These are phyloP conservation scores for Aspergillus ellipticus DNA, from an alignment of 495 filamentous ascomycete species.

Conservation along the genomic window DNA sequence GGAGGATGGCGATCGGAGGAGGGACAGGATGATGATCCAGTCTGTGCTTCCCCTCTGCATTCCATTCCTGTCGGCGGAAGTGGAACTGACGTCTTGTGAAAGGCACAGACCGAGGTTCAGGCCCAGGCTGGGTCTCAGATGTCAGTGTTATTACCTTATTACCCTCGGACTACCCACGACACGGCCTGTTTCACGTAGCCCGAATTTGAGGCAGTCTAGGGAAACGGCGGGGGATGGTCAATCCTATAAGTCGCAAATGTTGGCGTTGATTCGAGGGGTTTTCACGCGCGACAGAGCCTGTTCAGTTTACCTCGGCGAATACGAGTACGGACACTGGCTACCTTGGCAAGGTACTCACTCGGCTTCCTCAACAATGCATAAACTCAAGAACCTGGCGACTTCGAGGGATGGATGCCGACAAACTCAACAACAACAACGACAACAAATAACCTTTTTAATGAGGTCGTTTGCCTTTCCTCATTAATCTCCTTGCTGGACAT, in stretches of 20 bases:
- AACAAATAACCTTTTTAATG: background rate
- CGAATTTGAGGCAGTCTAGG: background rate
- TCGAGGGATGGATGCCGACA: too few species aligned
- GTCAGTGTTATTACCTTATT: background rate
- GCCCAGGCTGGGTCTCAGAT: background rate
- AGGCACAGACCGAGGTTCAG: background rate
- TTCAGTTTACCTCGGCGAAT: background rate
- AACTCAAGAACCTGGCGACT: too few species aligned
- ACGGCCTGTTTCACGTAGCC: slow-evolving; percentile 2
- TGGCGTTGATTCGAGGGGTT: background rate
- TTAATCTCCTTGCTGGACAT: background rate
- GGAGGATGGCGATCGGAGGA: background rate
- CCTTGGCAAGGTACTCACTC: too few species aligned
- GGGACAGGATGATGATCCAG: background rate
- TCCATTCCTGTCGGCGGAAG: background rate
- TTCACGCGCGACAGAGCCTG: background rate
- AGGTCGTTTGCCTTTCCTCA: background rate
- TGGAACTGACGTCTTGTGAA: background rate
- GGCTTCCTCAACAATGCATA: too few species aligned
- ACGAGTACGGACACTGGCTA: too few species aligned
- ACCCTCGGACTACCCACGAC: background rate
- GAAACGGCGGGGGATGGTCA: background rate
- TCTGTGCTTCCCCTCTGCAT: background rate
- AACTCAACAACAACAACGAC: background rate
- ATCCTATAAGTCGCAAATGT: background rate